Evolutionary conservation across 2,329 filamentous ascomycete species (phyloP), one percentile per base, ranked within the genome.

Genomic region (Blastomyces silverae): DNA sequence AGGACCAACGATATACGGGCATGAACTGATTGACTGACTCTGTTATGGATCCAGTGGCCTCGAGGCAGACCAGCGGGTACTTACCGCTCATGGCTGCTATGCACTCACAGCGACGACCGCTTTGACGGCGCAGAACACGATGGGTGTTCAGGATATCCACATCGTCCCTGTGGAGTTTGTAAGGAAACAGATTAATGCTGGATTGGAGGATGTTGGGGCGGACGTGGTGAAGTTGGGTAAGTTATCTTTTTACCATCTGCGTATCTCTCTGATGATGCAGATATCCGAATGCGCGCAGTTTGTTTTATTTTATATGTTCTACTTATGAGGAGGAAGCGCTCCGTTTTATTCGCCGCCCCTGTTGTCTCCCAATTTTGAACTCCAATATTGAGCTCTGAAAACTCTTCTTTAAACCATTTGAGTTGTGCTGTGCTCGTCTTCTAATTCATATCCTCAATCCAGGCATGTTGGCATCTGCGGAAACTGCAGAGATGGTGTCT

Each of bases 101-200:
- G 92, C 91, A 66, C 95, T 97, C 87, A 97, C 93, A 61, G 91
- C 92, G 28, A 97, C 93, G 11, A 95, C 93, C 17, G 93, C 93
- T 25, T 80, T 99, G 73, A 99, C 94, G n/a, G 92, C 91, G 20
- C 94, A 97, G 74, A 96, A 97, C 77, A 99, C 94, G 0, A 82
- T 85, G 63, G 91, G 91, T 4, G 92, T 97, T 17, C 82, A 86
- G 67, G 91, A 84, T 68, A 91, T 97, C 62, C 91, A 96, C 73
- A 80, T 89, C 64, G 85, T 90, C 8, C 93, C 93, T 0, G 81
- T 90, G 0, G 81, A 83, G 4, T 97, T 97, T 76, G 86, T 97
- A 31, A 82, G 82, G 69, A 90, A 90, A 80, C 91, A 96, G 77
- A 92, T 97, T 66, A 88, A 93, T 78, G 89, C 90, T 31, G 91